phyloP scores from a whole-genome alignment of 352 stramenopile genomes.

The Globisporangium paroecandrum region DNA sequence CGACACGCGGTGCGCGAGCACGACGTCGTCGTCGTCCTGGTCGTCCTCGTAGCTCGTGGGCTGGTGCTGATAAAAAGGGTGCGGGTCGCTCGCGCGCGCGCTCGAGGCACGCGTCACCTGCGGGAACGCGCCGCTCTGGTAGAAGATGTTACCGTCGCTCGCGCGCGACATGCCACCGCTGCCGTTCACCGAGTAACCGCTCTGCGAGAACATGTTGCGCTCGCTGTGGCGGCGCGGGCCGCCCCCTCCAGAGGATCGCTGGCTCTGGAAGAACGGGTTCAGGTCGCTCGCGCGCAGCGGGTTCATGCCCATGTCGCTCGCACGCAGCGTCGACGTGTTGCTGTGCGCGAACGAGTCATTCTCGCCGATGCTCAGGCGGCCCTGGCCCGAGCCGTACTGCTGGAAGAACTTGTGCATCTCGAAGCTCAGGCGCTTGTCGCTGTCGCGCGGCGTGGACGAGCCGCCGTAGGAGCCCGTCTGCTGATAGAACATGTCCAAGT shows the following conservation, averaged over 20 bases:
- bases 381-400: conserved; percentile 35
- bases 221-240: conserved; percentile 28
- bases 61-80: conserved; percentile 21
- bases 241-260: conserved; percentile 20
- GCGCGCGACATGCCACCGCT: conserved; percentile 24
- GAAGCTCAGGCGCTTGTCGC: conserved; percentile 45
- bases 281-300: conserved; percentile 33
- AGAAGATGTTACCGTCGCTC: conserved; percentile 49
- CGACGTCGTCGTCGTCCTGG: conserved; percentile 40
- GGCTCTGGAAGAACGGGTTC: conserved; percentile 34
- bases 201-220: conserved; percentile 14
- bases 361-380: conserved; percentile 29
- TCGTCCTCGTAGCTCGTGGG: conserved; percentile 21
- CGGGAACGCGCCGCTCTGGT: conserved; percentile 22
- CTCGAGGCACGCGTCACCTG: conserved; percentile 8
- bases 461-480: conserved; percentile 22
- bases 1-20: conserved; percentile 55
- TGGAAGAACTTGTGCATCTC: conserved; percentile 75
- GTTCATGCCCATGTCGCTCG: conserved; percentile 22
- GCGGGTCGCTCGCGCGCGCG: conserved; percentile 19
- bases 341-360: conserved; percentile 44
- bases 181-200: conserved; percentile 22
- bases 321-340: conserved; percentile 46
- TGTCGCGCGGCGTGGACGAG: conserved; percentile 32
- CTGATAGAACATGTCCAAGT: conserved; percentile 81